Base-by-base conservation (phyloP, 2,329 filamentous ascomycete genomes). In the Piedraia hortae region DNA sequence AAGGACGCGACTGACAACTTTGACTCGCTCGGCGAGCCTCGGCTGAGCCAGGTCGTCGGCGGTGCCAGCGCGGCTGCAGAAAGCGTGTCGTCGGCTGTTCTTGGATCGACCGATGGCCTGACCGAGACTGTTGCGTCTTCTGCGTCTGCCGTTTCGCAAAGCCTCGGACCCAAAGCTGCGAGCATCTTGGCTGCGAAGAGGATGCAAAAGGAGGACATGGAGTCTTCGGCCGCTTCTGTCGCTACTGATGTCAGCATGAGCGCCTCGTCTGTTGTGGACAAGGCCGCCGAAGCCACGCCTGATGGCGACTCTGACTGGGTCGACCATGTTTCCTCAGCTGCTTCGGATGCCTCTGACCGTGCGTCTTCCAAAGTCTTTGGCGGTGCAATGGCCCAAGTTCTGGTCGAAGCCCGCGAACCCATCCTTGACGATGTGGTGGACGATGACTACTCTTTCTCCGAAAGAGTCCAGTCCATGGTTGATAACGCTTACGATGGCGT, bases 1-100 rank as follows among this genome's bases (percentile, higher is more conserved):
- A 50, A 56, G 16, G 82, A 93, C 41, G 50, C 58, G 2, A 68
- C 62, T 7, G 66, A 85, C 22, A 66, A 89, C 40, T 93, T 89
- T 36, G 66, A 70, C 21, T 64, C 60, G n/a, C n/a, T n/a, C n/a
- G n/a, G n/a, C n/a, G n/a, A n/a, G n/a, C n/a, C n/a, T n/a, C n/a
- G n/a, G n/a, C n/a, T n/a, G n/a, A n/a, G n/a, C n/a, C n/a, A n/a
- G n/a, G n/a, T n/a, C n/a, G n/a, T n/a, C n/a, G n/a, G n/a, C n/a
- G n/a, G n/a, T n/a, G n/a, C n/a, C n/a, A n/a, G n/a, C n/a, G n/a
- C n/a, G n/a, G n/a, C n/a, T n/a, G 31, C 35, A 7, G 33, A 32
- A 3, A 29, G 31, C 5, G 36, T 36, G n/a, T 36, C 42, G 10
- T 35, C 45, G 8, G 42, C 43, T 18, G 39, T 45, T 18, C 29